Conservation (phyloP, 139 green algal species). For the Gonium pectorale region DNA sequence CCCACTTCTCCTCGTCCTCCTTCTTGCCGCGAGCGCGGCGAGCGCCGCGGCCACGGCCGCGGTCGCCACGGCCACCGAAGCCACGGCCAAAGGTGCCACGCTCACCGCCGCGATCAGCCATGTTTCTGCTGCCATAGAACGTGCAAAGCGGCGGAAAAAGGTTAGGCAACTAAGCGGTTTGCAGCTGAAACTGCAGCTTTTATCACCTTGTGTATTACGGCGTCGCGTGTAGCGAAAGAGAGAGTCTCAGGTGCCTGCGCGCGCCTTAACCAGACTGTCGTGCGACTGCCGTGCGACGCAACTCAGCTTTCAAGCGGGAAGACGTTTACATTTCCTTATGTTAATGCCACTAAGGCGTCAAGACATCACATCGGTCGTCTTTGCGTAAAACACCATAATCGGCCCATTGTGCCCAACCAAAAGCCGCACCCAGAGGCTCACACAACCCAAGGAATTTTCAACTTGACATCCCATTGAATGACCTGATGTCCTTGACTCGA, state of each 20-base stretch:
- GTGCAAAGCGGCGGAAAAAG: background rate
- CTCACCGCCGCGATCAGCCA: conserved; percentile 64
- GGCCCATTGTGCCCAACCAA: no score
- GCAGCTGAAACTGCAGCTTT: background rate
- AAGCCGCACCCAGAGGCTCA: no score
- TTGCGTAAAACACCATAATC: no score
- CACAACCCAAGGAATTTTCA: no score
- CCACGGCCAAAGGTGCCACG: conserved; percentile 93
- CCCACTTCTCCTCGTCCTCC: conserved; percentile 97
- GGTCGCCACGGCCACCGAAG: conserved; percentile 85
- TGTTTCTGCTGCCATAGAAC: conserved; percentile 32
- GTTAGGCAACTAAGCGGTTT: background rate
- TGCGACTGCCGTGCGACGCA: background rate
- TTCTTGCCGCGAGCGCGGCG: conserved; percentile 80
- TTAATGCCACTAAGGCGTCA: no score
- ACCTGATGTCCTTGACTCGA: no score
- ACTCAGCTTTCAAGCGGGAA: no score
- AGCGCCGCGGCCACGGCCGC: conserved; percentile 75
- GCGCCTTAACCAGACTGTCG: background rate
- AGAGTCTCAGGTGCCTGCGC: background rate
- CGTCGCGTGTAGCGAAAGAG: conserved; percentile 39
- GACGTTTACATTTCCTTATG: no score
- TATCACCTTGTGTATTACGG: conserved; percentile 4
- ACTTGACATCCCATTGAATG: no score
- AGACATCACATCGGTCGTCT: no score